Percentiles rank a stretch among this genome's conserved stretches.
These are phyloP conservation scores for Boletales sp. DNA, from an alignment of 768 basidiomycete species.

Conservation along the genomic window DNA sequence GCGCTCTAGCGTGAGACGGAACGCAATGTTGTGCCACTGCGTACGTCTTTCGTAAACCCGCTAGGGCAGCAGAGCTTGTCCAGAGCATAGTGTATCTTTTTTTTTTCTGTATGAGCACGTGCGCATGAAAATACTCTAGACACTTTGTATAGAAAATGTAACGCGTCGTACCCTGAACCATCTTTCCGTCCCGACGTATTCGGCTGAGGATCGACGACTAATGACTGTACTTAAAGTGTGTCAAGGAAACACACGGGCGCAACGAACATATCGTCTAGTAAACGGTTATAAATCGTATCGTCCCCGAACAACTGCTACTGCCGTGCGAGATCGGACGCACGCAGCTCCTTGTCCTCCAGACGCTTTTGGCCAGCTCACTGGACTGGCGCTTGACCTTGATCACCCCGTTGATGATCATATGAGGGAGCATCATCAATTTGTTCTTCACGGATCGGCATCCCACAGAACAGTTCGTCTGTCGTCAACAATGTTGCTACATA, in stretches of 20 bases:
- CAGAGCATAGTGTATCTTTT: slow-evolving; percentile 95
- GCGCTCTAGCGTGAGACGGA: slow-evolving; percentile 88
- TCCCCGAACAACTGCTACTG: slow-evolving; percentile 95
- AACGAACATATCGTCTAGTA: slow-evolving; percentile 81
- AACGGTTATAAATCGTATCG: slow-evolving; percentile 97
- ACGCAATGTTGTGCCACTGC: slow-evolving; percentile 98
- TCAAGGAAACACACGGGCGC: neutral
- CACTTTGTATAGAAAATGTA: slow-evolving; percentile 94
- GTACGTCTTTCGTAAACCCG: slow-evolving; percentile 78
- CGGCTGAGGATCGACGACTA: slow-evolving; percentile 87
- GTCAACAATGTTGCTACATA: slow-evolving; percentile 92
- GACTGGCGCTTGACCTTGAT: slow-evolving; percentile 99
- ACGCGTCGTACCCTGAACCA: slow-evolving; percentile 87
- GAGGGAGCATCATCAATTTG: slow-evolving; percentile 96
- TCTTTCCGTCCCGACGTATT: slow-evolving; percentile 86
- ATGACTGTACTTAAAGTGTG: no score
- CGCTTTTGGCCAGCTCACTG: slow-evolving; percentile 99
- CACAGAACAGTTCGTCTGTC: slow-evolving; percentile 92
- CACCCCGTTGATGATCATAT: slow-evolving; percentile 97
- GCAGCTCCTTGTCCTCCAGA: slow-evolving; percentile 81
- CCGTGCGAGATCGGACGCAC: slow-evolving; percentile 93
- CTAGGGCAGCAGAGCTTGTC: slow-evolving; percentile 98
- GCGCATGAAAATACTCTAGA: no score
- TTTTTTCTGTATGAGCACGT: no score
- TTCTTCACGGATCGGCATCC: slow-evolving; percentile 91